Percentiles rank a stretch among this genome's conserved stretches.
Conservation (phyloP, 495 filamentous ascomycete genomes). For the Penicillium goetzii region DNA sequence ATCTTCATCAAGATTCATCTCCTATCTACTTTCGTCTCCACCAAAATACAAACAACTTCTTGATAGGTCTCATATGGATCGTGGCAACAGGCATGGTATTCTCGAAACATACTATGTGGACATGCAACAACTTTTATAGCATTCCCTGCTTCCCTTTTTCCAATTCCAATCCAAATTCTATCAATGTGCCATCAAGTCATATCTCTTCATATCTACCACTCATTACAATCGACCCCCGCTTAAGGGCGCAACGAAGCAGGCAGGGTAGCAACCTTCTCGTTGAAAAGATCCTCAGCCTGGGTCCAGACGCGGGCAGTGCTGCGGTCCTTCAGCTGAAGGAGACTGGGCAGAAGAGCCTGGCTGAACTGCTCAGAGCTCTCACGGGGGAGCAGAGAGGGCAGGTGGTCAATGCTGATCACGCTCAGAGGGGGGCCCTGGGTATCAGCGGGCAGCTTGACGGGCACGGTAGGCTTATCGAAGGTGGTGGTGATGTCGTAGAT, state of each 20-base stretch:
- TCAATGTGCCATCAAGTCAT: conserved; percentile 28
- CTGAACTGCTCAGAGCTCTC: conserved; percentile 90
- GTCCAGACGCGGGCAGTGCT: conserved; percentile 75
- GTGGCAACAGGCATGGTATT: background rate
- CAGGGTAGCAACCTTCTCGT: conserved; percentile 79
- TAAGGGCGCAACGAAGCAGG: conserved; percentile 45
- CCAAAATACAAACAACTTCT: background rate
- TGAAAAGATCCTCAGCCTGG: conserved; percentile 80
- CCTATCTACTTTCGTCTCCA: no score
- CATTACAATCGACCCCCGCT: background rate
- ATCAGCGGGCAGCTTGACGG: conserved; percentile 57
- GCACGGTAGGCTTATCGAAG: conserved; percentile 81
- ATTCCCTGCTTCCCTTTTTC: conserved; percentile 7
- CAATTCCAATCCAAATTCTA: conserved; percentile 20
- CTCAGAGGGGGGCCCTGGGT: conserved; percentile 62
- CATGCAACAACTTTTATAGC: conserved; percentile 26
- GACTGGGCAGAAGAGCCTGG: conserved; percentile 73
- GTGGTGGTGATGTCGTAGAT: conserved; percentile 83
- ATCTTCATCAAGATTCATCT: background rate
- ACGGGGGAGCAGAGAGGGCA: conserved; percentile 82
- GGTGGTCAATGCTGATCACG: conserved; percentile 89
- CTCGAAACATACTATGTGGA: conserved; percentile 10
- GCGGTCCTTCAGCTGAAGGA: conserved; percentile 78
- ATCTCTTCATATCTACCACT: conserved; percentile 17
- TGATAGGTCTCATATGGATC: background rate